Percentiles rank a stretch among this genome's conserved stretches.
Conservation (phyloP, 352 stramenopile species). For the Phytophthora rubi region DNA sequence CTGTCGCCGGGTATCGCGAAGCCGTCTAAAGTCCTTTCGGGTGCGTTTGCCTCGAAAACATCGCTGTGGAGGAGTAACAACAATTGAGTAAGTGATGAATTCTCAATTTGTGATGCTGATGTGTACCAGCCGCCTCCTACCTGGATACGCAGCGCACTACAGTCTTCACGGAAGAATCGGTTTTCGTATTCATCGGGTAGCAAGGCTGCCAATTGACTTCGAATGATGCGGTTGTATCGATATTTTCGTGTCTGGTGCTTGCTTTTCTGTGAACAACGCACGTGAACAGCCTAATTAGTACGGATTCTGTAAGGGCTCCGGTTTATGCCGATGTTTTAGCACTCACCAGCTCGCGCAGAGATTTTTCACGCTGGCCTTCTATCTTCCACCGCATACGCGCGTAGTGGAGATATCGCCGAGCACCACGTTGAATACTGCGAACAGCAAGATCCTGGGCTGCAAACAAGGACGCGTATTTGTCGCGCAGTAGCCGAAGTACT, state of each 20-base stretch:
- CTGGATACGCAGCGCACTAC: conserved; percentile 44
- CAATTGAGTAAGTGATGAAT: neutral
- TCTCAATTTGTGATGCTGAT: neutral
- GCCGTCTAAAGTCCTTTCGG: conserved; percentile 30
- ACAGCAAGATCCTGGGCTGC: conserved; percentile 62
- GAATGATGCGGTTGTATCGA: conserved; percentile 63
- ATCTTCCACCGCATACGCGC: conserved; percentile 54
- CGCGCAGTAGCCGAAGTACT: conserved; percentile 39
- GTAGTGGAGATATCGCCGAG: conserved; percentile 49
- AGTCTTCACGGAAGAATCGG: conserved; percentile 54
- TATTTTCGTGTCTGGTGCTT: conserved; percentile 75
- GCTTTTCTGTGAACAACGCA: conserved; percentile 27
- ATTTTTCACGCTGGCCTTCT: conserved; percentile 35
- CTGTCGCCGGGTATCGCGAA: conserved; percentile 26
- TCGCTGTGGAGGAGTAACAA: conserved; percentile 28
- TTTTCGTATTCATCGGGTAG: conserved; percentile 52
- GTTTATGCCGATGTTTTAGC: neutral
- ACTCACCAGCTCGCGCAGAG: conserved; percentile 54
- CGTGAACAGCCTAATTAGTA: neutral
- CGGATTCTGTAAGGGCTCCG: neutral
- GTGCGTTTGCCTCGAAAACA: conserved; percentile 54
- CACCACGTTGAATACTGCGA: conserved; percentile 51
- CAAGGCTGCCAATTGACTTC: conserved; percentile 49
- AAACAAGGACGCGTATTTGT: conserved; percentile 64
- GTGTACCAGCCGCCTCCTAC: conserved; percentile 19